Evolutionary conservation across 257 asterid genomes (phyloP).

Genomic region (Solanum virginianum): DNA sequence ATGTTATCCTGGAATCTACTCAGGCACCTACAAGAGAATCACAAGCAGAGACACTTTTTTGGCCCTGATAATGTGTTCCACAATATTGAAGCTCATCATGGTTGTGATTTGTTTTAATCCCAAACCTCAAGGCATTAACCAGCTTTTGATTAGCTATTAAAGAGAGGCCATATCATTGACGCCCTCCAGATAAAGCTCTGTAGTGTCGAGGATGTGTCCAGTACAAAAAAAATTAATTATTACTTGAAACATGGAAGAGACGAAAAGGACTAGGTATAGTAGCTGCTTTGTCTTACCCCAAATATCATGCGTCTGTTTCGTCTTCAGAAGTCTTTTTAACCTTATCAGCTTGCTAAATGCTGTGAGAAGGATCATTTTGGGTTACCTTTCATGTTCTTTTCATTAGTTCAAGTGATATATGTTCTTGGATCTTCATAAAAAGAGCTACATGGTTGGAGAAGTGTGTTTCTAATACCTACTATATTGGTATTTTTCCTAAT

Average conservation of each 20-base stretch:
- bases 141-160: neutral
- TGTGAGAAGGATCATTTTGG: neutral
- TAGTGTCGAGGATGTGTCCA: neutral
- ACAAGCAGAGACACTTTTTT: neutral
- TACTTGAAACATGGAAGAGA: neutral
- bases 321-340: neutral
- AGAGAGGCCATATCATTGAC: neutral
- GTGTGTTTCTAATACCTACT: neutral
- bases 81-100: neutral
- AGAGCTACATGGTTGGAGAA: neutral
- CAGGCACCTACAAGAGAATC: neutral
- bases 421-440: neutral
- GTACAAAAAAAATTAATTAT: neutral
- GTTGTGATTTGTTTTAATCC: neutral
- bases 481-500: neutral
- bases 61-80: neutral
- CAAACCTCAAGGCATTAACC: neutral
- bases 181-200: neutral
- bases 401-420: neutral
- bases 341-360: neutral
- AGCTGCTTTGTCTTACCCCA: neutral
- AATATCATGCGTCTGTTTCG: neutral
- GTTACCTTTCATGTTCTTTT: neutral
- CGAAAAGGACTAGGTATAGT: neutral
- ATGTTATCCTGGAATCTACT: neutral